phyloP scores from a whole-genome alignment of 495 filamentous ascomycete species.

The Aspergillus panamensis region DNA sequence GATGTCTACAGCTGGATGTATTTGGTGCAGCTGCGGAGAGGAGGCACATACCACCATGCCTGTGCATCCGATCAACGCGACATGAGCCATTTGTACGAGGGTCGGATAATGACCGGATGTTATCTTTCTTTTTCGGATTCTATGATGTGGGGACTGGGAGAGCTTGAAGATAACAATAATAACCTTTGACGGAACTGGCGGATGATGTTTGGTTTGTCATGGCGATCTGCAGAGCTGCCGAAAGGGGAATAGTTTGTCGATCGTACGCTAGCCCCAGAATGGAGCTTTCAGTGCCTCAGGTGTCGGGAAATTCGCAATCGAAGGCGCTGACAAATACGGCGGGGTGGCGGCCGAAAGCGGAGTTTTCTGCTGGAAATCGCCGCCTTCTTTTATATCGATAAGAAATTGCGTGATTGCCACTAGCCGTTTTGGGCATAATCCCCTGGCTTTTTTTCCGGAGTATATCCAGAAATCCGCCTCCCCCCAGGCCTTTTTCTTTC shows the following conservation, averaged over 20 bases:
- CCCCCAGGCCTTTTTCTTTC: constrained; percentile 13
- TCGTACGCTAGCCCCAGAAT: constrained; percentile 1
- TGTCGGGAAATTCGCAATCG: neutral
- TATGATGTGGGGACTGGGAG: too few species aligned
- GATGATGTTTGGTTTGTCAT: too few species aligned
- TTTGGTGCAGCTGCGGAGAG: neutral
- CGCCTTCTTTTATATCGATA: constrained; percentile 32
- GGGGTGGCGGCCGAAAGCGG: constrained; percentile 20
- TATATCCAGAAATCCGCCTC: constrained; percentile 5
- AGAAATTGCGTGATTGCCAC: constrained; percentile 43
- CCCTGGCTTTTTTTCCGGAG: constrained; percentile 36
- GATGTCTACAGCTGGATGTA: too few species aligned
- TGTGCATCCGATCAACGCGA: constrained; percentile 44
- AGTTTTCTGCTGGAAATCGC: constrained; percentile 21
- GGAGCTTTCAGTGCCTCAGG: constrained; percentile 18
- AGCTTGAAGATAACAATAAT: too few species aligned
- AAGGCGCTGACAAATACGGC: constrained; percentile 22
- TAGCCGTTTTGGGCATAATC: constrained; percentile 34
- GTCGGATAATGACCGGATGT: neutral
- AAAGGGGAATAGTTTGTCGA: neutral
- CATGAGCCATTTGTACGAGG: constrained; percentile 32
- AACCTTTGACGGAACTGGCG: too few species aligned
- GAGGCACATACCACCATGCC: constrained; percentile 46
- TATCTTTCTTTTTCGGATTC: too few species aligned
- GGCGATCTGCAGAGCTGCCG: too few species aligned